These are phyloP conservation scores for Monosporozyma unispora DNA, from an alignment of 805 yeast species.

Conservation along the genomic window DNA sequence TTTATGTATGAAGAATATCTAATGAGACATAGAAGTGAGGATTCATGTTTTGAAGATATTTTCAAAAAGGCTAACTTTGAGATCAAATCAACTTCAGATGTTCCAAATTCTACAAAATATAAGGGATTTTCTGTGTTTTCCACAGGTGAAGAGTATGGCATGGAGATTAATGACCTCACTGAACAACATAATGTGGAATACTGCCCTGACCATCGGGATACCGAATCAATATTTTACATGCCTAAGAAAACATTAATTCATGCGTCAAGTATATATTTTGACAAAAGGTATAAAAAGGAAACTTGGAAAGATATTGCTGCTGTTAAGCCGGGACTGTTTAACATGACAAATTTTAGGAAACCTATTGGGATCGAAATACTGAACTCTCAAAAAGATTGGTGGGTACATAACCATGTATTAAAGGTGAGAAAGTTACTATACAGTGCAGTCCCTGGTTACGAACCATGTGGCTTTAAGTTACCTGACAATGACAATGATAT, in stretches of 20 bases:
- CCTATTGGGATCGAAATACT: no score
- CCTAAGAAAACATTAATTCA: neutral
- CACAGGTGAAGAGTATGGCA: neutral
- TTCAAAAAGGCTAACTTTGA: neutral
- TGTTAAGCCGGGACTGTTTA: no score
- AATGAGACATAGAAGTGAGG: neutral
- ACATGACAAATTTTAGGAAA: neutral
- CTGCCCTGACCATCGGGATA: neutral
- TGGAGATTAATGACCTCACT: neutral
- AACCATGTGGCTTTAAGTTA: conserved; percentile 3
- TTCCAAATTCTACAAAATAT: neutral
- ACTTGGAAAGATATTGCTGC: neutral
- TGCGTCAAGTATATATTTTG: neutral
- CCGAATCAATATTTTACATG: neutral
- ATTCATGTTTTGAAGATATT: neutral
- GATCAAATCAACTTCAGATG: conserved; percentile 1
- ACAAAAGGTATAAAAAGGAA: neutral
- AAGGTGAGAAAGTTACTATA: conserved; percentile 13
- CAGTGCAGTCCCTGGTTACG: conserved; percentile 10
- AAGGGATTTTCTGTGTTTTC: neutral
- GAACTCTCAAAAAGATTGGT: conserved; percentile 12
- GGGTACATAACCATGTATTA: conserved; percentile 12
- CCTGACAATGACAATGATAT: conserved; percentile 12
- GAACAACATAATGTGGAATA: neutral
- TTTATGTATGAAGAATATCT: neutral